These are phyloP conservation scores for Aspergillus sclerotiicarbonarius DNA, from an alignment of 495 filamentous ascomycete species.

Conservation along the genomic window DNA sequence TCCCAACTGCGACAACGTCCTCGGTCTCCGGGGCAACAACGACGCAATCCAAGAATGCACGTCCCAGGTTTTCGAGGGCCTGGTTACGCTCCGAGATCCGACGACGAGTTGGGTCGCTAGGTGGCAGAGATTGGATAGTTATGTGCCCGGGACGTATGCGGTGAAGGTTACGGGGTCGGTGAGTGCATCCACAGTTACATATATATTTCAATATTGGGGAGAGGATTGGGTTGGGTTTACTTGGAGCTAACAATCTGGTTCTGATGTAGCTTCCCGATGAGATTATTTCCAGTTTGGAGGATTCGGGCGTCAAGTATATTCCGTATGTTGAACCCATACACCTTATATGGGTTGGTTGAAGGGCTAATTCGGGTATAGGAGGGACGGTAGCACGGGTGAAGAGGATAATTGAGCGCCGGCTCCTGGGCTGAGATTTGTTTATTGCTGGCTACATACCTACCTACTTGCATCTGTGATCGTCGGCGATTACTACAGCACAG, in stretches of 20 bases:
- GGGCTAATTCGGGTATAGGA: slow-evolving; percentile 23
- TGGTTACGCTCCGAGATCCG: slow-evolving; percentile 79
- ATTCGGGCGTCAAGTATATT: slow-evolving; percentile 68
- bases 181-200: too few species aligned
- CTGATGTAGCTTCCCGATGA: slow-evolving; percentile 57
- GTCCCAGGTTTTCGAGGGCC: slow-evolving; percentile 87
- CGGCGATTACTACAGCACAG: background rate
- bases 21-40: slow-evolving; percentile 71
- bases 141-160: slow-evolving; percentile 85
- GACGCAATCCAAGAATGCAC: slow-evolving; percentile 91
- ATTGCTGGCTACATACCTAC: slow-evolving; percentile 4
- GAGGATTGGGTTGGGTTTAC: background rate
- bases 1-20: slow-evolving; percentile 92
- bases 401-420: slow-evolving; percentile 36
- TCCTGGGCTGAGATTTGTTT: background rate
- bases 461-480: background rate
- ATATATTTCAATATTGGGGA: background rate
- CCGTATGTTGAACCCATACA: slow-evolving; percentile 41
- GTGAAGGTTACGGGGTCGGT: slow-evolving; percentile 83
- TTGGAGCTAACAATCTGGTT: slow-evolving; percentile 2
- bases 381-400: slow-evolving; percentile 52
- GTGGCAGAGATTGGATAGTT: slow-evolving; percentile 88
- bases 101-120: slow-evolving; percentile 83
- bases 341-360: background rate
- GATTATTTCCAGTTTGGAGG: slow-evolving; percentile 61